Base-by-base conservation (phyloP, 148 eudicot genomes). In the Rhododendron molle region DNA sequence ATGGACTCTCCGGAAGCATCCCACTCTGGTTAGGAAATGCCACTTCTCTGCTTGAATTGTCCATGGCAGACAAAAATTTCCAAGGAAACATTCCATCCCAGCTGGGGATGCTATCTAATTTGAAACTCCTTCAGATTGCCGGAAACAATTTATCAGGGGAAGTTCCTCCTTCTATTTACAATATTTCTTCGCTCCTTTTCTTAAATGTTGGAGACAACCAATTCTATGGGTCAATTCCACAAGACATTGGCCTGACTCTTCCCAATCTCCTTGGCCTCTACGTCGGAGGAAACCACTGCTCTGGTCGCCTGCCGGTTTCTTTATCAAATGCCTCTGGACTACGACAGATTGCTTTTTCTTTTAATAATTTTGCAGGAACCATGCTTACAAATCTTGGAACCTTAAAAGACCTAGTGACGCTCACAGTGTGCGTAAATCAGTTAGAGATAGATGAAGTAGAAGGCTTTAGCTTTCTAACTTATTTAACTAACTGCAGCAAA, bases 401-500 rank as follows among this genome's bases (percentile, higher is more conserved):
- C 78, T 87, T 87, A 50, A 16, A 46, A n/a, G 21, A 7, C 15
- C 76, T 88, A 47, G 2, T 4, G 4, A 3, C 0, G 8, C 13
- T 88, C 3, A 1, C 21, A 4, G 3, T 88, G 0, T 0, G 16
- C 1, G 0, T 3, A 1, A 86, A 84, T 38, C 38, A 56, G 4
- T 1, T 88, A 6, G 83, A 65, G 62, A 85, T 65, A 1, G 43
- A 21, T 11, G 65, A 62, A n/a, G 52, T n/a, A 16, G 60, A 86
- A 14, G 90, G 81, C 14, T 6, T 88, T 4, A 85, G 67, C 23
- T 86, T 86, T 49, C 71, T 86, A 36, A 60, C 83, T 30, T 72
- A 88, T 2, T 67, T 88, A 52, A 62, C 88, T 0, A 86, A 86
- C 38, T 86, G 88, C 83, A 78, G 77, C 7, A 85, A 28, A 5